Evolutionary conservation across 2,329 filamentous ascomycete genomes (phyloP), one percentile per base, ranked within the genome.

Genomic region (Botrytis pseudocinerea): DNA sequence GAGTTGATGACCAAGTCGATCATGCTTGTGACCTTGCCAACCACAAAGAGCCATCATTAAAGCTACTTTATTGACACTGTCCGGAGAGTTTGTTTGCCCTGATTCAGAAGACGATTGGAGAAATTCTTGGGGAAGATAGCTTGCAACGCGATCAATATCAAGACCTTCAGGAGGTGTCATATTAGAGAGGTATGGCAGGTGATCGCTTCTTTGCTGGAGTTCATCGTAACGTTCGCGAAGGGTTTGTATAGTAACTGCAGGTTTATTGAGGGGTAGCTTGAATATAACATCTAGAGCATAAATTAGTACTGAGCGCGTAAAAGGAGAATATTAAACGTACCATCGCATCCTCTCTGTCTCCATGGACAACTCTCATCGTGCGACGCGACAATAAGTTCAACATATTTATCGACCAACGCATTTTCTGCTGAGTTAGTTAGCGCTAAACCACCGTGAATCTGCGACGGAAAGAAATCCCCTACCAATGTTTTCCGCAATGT

Each of bases 301-400:
- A 20, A 57, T 78, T 73, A 76, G 72, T n/a, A 63, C 51, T 40
- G 18, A 61, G 25, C 18, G 9, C 20, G 42, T 61, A 78, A 20
- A 78, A 80, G 1, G 79, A 82, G 60, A 85, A 1, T 18, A 38
- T 51, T 32, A 22, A 12, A 77, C 84, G 74, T 85, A 93, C 92
- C 90, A 82, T 97, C 94, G 81, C 95, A 98, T n/a, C 94, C 94
- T 74, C 90, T 90, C 80, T 90, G 92, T 78, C 90, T 89, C 96
- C 95, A 99, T 28, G 96, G 85, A 80, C 95, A 99, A 75, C 90
- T 90, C 70, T 94, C 91, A 42, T 90, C 87, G 80, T 99, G 95
- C 2, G 91, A 92, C 38, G 89, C 86, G 22, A 92, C 83, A 70
- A 98, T 91, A 74, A 95, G 85, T 69, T 90, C 89, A 35, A 85